Evolutionary conservation across 2,329 filamentous ascomycete genomes (phyloP), one percentile per base, ranked within the genome.

Genomic region (Westerdykella aurantiaca): DNA sequence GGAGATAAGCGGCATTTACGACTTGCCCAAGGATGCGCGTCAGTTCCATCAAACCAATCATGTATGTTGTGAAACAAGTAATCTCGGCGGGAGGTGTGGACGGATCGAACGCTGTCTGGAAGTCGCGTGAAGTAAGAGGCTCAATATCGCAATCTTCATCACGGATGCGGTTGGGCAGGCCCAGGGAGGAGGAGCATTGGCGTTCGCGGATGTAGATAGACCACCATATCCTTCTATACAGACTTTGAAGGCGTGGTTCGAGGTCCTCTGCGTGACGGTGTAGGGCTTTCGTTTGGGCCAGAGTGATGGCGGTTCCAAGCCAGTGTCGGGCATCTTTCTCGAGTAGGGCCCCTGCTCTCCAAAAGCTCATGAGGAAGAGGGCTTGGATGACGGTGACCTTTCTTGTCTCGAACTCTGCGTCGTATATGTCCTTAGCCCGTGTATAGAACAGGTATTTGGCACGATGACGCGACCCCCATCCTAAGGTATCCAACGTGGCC

Each of bases 281-380:
- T 4, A 75, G 55, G 1, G 70, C 72, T 39, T 70, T 67, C 0
- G 74, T 76, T 51, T 79, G 73, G 0, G 76, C 75, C 9, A 78
- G 59, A 7, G 70, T 72, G 21, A 77, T 76, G 0, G 75, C 75
- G 6, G 72, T 70, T 6, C 63, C 61, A 10, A 69, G 53, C 66
- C 66, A 69, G 44, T 69, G 59, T 41, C 64, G 60, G 13, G 61
- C 60, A 44, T 68, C 63, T 42, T 68, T 68, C 39, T 61, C 58
- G 12, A 61, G 22, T 39, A 57, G 45, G 6, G 76, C 73, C 0
- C 72, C 72, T 6, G 72, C 73, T 14, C 76, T 64, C 76, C 76
- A 79, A 47, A 77, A 79, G 50, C 76, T 78, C 63, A 79, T 68
- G 23, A 79, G 56, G 49, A 79, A 78, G 1, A 79, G 51, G 0